A percentile compares a stretch with the other conserved stretches of the same genome.
Conservation (phyloP, 805 yeast genomes). For the Yarrowia divulgata region DNA sequence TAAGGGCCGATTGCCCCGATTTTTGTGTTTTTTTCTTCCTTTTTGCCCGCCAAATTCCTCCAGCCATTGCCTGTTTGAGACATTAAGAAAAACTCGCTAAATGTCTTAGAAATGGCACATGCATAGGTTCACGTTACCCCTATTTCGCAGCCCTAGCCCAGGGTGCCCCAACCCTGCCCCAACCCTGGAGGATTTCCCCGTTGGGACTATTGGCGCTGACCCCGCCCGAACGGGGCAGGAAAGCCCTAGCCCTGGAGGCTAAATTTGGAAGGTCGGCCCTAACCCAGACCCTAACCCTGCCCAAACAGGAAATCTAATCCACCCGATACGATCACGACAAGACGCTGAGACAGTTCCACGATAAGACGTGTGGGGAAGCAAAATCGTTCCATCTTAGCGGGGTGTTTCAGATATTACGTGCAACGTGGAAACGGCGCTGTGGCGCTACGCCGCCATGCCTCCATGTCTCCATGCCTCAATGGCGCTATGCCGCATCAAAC, state of each 20-base stretch:
- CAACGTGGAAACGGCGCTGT: too few relatives aligned
- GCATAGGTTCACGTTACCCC: conserved; percentile 31
- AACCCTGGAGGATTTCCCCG: neutral
- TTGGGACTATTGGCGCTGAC: neutral
- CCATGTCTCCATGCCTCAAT: too few relatives aligned
- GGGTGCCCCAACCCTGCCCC: neutral
- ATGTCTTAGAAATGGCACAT: conserved; percentile 28
- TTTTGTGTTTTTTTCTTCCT: neutral
- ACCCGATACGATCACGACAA: conserved; percentile 6
- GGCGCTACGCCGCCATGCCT: too few relatives aligned
- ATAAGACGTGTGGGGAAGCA: conserved; percentile 23
- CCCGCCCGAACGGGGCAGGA: neutral
- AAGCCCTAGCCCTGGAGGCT: neutral
- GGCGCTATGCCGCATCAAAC: neutral
- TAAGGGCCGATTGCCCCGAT: neutral
- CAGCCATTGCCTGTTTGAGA: conserved; percentile 28
- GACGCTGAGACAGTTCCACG: conserved; percentile 17
- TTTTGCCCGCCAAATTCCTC: neutral
- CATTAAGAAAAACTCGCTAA: conserved; percentile 12
- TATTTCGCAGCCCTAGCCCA: neutral
- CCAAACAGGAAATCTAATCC: conserved; percentile 1
- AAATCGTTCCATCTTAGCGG: neutral
- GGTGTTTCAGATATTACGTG: neutral
- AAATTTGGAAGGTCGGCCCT: neutral
- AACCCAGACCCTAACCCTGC: neutral